Evolutionary conservation across 768 basidiomycete species (phyloP).

Genomic region (Dendrothele bispora): DNA sequence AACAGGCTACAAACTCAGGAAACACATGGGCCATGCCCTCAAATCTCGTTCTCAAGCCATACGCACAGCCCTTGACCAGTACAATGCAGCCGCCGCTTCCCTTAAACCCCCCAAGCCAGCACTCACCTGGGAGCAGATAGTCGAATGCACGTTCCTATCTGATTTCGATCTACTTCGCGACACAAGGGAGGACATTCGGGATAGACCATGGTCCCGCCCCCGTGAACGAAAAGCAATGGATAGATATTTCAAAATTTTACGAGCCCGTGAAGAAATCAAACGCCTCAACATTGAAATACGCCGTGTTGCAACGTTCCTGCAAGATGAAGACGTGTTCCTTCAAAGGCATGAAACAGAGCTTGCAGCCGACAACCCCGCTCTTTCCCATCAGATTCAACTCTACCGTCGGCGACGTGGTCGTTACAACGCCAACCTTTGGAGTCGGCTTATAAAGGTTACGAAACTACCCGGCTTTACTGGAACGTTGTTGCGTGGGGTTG

Average conservation of each 20-base stretch:
- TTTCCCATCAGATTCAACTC: neutral
- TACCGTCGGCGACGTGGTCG: neutral
- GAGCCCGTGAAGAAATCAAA: conserved; percentile 20
- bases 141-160: conserved; percentile 13
- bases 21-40: conserved; percentile 14
- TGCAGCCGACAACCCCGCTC: neutral
- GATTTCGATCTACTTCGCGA: conserved; percentile 22
- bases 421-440: neutral
- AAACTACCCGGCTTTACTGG: conserved; percentile 1
- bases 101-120: conserved; percentile 5
- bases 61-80: conserved; percentile 6
- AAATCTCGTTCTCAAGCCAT: conserved; percentile 13
- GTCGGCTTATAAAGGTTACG: neutral
- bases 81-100: conserved; percentile 11
- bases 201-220: conserved; percentile 17
- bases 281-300: conserved; percentile 20
- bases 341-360: neutral
- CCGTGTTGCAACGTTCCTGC: conserved; percentile 12
- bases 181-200: conserved; percentile 14
- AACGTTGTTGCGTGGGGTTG: neutral
- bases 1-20: conserved; percentile 14
- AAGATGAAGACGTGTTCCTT: conserved; percentile 10
- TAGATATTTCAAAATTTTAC: conserved; percentile 14
- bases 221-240: conserved; percentile 8
- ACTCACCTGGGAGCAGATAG: conserved; percentile 15